Conservation (phyloP, 106 monocot species). For the Agapanthus africanus region DNA sequence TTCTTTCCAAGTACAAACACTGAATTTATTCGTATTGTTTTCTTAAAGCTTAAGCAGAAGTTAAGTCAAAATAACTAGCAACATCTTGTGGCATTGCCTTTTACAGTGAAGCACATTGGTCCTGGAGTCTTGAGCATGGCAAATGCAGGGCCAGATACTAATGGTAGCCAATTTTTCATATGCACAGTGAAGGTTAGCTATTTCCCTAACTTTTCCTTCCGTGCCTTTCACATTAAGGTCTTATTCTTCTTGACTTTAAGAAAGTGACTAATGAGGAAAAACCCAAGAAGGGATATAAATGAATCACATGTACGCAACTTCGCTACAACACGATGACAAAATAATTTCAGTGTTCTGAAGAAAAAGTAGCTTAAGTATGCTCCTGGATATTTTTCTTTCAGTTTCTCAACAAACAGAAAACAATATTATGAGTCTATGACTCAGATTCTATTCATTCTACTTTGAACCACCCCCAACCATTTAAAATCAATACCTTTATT, state of each 20-base stretch:
- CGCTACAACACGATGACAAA: not conserved
- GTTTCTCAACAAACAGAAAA: not conserved
- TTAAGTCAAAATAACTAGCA: no score
- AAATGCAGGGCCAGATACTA: constrained; percentile 76
- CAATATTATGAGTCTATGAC: not conserved
- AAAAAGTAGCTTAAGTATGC: not conserved
- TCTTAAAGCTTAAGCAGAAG: no score
- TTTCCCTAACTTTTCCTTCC: not conserved
- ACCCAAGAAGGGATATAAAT: no score
- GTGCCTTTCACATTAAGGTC: not conserved
- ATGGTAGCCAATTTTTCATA: constrained; percentile 88
- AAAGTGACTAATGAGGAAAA: no score
- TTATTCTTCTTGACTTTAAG: not conserved
- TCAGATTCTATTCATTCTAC: not conserved
- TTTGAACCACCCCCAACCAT: not conserved
- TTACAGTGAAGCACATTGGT: constrained; percentile 68
- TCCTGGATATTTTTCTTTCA: not conserved
- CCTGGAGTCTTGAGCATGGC: constrained; percentile 92
- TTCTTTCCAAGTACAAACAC: no score
- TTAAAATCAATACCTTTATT: not conserved
- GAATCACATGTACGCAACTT: not conserved
- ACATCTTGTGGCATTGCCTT: no score
- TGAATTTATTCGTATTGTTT: no score
- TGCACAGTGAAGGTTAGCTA: constrained; percentile 69
- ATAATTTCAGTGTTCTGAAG: not conserved